Conservation (phyloP, 805 yeast species). For the Lipomyces yamadae region DNA sequence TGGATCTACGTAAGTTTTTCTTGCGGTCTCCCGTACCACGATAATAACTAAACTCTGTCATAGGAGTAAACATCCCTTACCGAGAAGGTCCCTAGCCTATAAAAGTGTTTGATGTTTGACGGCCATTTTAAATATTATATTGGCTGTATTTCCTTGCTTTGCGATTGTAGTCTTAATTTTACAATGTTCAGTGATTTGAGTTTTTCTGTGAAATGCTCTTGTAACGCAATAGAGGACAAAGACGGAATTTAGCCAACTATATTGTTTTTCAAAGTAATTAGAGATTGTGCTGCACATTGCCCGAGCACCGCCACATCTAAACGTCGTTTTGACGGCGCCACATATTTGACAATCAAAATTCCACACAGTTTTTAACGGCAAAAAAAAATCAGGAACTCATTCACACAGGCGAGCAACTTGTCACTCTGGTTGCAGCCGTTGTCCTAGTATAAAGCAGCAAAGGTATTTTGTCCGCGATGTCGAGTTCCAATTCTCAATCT, state of each 20-base stretch:
- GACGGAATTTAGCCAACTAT: not conserved
- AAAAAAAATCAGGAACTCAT: not conserved
- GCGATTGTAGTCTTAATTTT: not conserved
- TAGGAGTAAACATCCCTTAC: not conserved
- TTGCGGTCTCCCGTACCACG: not conserved
- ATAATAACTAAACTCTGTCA: not conserved
- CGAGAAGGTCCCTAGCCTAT: not conserved
- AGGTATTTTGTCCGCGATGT: not conserved
- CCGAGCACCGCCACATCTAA: not conserved
- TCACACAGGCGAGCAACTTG: not conserved
- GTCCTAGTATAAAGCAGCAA: not conserved
- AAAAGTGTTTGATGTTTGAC: not conserved
- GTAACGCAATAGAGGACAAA: not conserved
- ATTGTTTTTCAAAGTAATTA: not conserved
- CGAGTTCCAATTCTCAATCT: not conserved
- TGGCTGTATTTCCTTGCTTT: not conserved
- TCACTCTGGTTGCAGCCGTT: not conserved
- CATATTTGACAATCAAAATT: not conserved
- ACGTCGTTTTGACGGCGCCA: not conserved
- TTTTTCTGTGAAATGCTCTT: not conserved
- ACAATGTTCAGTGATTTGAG: not conserved
- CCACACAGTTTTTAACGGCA: not conserved
- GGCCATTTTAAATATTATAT: not conserved
- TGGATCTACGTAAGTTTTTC: conserved; percentile 70
- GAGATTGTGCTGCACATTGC: no score